Evolutionary conservation across 805 yeast genomes (phyloP), one percentile per base, ranked within the genome.

Genomic region (Brettanomyces nanus): DNA sequence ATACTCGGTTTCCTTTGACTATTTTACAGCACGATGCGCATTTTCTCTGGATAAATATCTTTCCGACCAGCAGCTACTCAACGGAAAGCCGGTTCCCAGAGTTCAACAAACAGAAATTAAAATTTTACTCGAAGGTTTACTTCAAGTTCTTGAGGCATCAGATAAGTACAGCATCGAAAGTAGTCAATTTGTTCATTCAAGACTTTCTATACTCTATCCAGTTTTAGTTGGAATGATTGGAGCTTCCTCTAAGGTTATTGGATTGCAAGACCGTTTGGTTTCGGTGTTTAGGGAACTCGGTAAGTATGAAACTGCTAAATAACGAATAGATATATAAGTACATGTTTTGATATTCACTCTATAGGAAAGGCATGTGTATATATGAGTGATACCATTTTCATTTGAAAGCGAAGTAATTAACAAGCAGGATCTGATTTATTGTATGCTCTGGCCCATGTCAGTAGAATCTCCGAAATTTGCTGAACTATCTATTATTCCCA

Each of bases 31-130:
- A 15, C 65, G 95, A 29, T 61, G 72, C 19, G 75, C 82, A 0
- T 67, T 83, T 43, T 69, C 75, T 0, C 58, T 89, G 31, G 66
- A 81, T 39, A 73, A 81, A 41, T 78, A 74, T 43, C 62, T 83
- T 5, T 74, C 80, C 13, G 87, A 83, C 45, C 72, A 69, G 36
- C 71, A 67, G 23, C 58, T 87, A 10, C 52, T 80, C 5, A 73
- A 77, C 26, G 63, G 56, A 22, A 71, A 71, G 37, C 97, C 97
- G 1, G 62, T 83, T 13, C 73, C 90, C 0, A 66, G 70, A 28
- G 56, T 83, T 6, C 85, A 85, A 46, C 73, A 73, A 38, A 57
- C 62, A 5, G 97, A 89, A 53, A 50, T 87, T n/a, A 44, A 45
- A 10, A 48, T 62, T 0, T 48, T 77, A 5, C 46, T 80, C 19